Evolutionary conservation across 352 stramenopile species (phyloP), one percentile per base, ranked within the genome.

Genomic region (Phytophthora pini): DNA sequence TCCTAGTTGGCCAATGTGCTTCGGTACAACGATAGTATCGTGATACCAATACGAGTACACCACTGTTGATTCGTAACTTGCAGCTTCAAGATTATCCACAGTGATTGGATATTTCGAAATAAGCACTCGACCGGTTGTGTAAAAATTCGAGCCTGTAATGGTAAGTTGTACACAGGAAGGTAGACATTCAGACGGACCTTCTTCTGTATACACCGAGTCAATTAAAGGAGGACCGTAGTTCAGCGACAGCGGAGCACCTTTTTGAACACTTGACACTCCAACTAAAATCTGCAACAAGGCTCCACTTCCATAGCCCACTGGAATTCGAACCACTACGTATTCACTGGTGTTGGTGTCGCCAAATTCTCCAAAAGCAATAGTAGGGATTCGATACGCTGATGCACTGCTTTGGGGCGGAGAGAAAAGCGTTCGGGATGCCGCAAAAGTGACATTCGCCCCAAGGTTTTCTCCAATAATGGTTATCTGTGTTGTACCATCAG

Each of bases 381-480:
- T 73, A 6, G 76, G 67, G 27, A 92, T 67, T 15, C 50, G 66
- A n/a, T 78, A 81, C 4, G 46, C 60, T 11, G 70, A 47, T 24
- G 72, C 38, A 26, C 65, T 72, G 11, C 45, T 55, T 57, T 82
- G 74, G 5, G 76, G 79, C 20, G 67, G 68, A 6, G 77, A 79
- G 27, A 87, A 87, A 5, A 85, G 41, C 11, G 90, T 65, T 17
- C 79, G 66, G 22, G 72, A 65, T 3, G 70, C 75, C 4, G 76
- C 71, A 29, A 82, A 78, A 11, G 68, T 67, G 13, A 76, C 59
- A 51, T 72, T 75, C 0, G 70, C 54, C 3, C 71, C 81, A 50
- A 92, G 76, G 38, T 90, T 90, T 17, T 70, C 55, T 3, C 84
- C 84, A 29, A 76, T 71, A 45, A 92, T 63, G n/a, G 57, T 76